phyloP scores from a whole-genome alignment of 2,329 filamentous ascomycete species.

The Aspergillus ochraceus region DNA sequence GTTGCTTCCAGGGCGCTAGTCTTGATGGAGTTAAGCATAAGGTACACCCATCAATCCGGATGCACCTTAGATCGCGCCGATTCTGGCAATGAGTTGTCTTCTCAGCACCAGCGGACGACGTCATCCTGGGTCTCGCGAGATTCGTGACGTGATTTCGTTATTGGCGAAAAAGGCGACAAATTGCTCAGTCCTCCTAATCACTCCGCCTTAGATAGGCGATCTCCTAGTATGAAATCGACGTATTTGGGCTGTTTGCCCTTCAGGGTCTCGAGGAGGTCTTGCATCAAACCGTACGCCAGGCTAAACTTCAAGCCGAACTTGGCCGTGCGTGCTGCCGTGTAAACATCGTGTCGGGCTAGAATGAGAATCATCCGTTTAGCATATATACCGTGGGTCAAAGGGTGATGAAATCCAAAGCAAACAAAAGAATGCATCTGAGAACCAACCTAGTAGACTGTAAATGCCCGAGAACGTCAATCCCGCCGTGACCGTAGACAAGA shows the following conservation, averaged over 20 bases:
- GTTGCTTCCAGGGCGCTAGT: background rate
- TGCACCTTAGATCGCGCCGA: background rate
- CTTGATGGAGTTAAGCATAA: background rate
- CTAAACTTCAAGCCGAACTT: slow-evolving; percentile 78
- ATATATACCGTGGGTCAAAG: background rate
- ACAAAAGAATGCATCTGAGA: background rate
- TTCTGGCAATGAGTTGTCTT: background rate
- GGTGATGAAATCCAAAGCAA: background rate
- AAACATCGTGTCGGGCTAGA: slow-evolving; percentile 75
- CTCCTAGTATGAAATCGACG: slow-evolving; percentile 63
- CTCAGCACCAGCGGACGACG: background rate
- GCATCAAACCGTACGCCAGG: slow-evolving; percentile 73
- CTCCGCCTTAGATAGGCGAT: slow-evolving; percentile 31
- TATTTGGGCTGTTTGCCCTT: slow-evolving; percentile 75
- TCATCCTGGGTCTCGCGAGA: background rate
- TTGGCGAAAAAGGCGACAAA: background rate
- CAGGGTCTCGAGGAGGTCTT: slow-evolving; percentile 70
- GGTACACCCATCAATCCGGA: background rate
- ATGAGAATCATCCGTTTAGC: background rate
- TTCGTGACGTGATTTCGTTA: background rate
- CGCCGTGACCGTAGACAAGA: slow-evolving; percentile 77
- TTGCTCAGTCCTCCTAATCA: slow-evolving; percentile 18
- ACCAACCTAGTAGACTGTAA: slow-evolving; percentile 83
- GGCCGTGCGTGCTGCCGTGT: slow-evolving; percentile 74
- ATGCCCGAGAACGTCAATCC: slow-evolving; percentile 80